Evolutionary conservation across 129 eudicot species (phyloP), one percentile per base, ranked within the genome.

Genomic region (Silybum marianum): DNA sequence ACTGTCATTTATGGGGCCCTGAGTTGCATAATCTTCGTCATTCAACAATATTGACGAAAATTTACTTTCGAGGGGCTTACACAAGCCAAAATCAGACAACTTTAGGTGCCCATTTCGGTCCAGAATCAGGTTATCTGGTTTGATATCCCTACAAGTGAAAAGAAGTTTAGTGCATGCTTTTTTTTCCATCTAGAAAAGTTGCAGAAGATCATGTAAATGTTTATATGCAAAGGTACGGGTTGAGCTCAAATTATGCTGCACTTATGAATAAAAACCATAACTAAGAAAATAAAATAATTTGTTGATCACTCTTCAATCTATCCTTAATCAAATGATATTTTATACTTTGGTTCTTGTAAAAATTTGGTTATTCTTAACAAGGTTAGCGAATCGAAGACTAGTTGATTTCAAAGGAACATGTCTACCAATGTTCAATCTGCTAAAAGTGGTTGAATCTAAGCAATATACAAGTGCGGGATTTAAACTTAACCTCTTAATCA

Each of bases 81-180:
- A 93, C 82, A 91, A 86, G 78, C 98, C 98, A 87, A 93, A 93
- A 87, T 93, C 98, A 48, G 98, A 93, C 44, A 93, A 86, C 90
- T 93, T 93, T 80, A 93, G 77, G 77, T 93, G 98, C 32, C 98
- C 98, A 70, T 91, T 91, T 82, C 79, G 84, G 87, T 93, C 98
- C 75, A 93, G 84, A 81, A 93, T 93, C 81, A 93, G 90, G 84
- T 93, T 93, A 82, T 93, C 98, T 38, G 98, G 98, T 86, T 93
- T 93, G 42, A 93, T 93, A 83, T 93, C 98, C 92, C 98, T 93
- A 67, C 46, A 83, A 74, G 71, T 72, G 77, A 79, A 84, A 83
- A 68, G 40, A 54, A 63, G 48, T 75, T 82, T 22, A 80, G 71
- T 30, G 34, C 38, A 44, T 63, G 69, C 24, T 71, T 63, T 48